Evolutionary conservation across 2,329 filamentous ascomycete species (phyloP), one percentile per base, ranked within the genome.

Genomic region (Lachnellula occidentalis): DNA sequence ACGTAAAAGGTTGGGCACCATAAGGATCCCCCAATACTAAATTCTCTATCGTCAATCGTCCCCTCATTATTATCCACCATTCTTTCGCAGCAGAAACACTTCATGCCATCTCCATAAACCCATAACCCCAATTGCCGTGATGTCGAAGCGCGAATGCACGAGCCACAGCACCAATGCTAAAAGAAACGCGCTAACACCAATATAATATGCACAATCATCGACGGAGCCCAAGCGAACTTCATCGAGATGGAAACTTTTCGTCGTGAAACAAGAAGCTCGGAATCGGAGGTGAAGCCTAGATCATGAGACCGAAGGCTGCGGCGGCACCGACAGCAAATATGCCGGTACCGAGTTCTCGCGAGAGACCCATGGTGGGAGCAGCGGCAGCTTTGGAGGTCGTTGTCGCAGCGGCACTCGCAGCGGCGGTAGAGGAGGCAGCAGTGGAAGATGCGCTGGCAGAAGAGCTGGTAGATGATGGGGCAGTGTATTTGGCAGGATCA

Each of bases 231-330:
- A 37, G 36, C 11, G 22, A 22, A 27, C 37, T 21, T 53, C 34
- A 19, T 54, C 52, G 45, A 52, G 51, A 48, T 22, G 41, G 43
- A 55, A 55, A 51, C 48, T 56, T 48, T 55, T 51, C 48, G 49
- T 46, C 27, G 55, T 34, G 43, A 37, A 43, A 36, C 37, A 41
- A 12, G 22, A 53, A 54, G 42, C 21, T 34, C 45, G 27, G 14
- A 31, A 50, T 19, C 42, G 19, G 14, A 17, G 9, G 4, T 15
- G 24, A 19, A 5, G 45, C 50, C 67, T 80, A 86, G 68, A 86
- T 69, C 58, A 81, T 72, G 58, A 84, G 67, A 59, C 80, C 80
- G 64, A 85, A 80, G 52, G 80, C 70, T 46, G 67, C 64, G 54
- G 81, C 71, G 58, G 84, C 69, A 64, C 77, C 77, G 56, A 76